Evolutionary conservation across 306 rosid species (phyloP).

Genomic region (Cucurbita argyrosperma): DNA sequence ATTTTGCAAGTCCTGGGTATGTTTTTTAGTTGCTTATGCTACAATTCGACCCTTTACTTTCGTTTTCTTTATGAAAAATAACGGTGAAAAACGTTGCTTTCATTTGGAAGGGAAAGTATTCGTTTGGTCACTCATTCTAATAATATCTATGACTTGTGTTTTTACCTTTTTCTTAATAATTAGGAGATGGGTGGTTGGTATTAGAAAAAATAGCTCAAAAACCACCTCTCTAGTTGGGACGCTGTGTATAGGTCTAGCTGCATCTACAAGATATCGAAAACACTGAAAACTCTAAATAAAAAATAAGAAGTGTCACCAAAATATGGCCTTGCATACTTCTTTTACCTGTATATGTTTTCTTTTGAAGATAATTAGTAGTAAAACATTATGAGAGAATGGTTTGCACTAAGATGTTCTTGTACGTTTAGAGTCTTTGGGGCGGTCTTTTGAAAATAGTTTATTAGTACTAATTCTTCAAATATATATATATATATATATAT

Average conservation of each 20-base stretch:
- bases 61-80: background rate
- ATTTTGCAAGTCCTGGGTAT: conserved; percentile 91
- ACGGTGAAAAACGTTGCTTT: background rate
- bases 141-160: background rate
- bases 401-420: background rate
- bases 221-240: background rate
- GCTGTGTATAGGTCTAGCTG: background rate
- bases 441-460: background rate
- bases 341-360: background rate
- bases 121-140: background rate
- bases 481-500: background rate
- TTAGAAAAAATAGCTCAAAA: background rate
- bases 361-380: background rate
- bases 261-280: background rate
- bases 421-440: background rate
- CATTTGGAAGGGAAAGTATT: background rate
- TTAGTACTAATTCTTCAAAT: background rate
- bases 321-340: background rate
- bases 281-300: background rate
- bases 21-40: conserved; percentile 21
- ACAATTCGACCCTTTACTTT: background rate
- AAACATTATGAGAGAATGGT: background rate
- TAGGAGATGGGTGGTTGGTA: background rate
- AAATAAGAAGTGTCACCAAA: background rate
- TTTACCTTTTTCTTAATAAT: background rate